Percentiles rank a stretch among this genome's conserved stretches.
Conservation (phyloP, 2,329 filamentous ascomycete species). For the Amesomyces nigricolor region DNA sequence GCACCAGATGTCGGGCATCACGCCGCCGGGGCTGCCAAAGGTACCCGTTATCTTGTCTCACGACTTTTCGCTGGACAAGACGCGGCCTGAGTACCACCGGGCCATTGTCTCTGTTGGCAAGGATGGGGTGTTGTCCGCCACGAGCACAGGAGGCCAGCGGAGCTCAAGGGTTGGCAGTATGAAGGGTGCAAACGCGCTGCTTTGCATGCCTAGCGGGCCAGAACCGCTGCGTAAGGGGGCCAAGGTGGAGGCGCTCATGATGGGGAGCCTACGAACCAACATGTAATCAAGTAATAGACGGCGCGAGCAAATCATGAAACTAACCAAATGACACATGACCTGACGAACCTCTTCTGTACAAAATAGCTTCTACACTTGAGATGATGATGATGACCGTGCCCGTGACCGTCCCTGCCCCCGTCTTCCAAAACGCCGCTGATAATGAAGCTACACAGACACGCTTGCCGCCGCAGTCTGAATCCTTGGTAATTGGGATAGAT, state of each 20-base stretch:
- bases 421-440: conserved; percentile 25
- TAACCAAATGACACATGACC: conserved; percentile 15
- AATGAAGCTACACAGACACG: conserved; percentile 26
- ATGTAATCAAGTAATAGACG: conserved; percentile 11
- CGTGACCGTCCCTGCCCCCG: conserved; percentile 20
- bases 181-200: conserved; percentile 77
- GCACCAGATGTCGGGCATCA: conserved; percentile 67
- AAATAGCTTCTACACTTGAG: conserved; percentile 20
- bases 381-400: conserved; percentile 24
- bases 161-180: conserved; percentile 88
- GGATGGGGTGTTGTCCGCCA: conserved; percentile 66
- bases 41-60: conserved; percentile 68
- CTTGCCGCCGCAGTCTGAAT: conserved; percentile 20
- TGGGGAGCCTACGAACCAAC: conserved; percentile 47
- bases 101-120: conserved; percentile 60
- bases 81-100: conserved; percentile 85
- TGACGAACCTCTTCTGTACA: conserved; percentile 22
- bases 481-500: conserved; percentile 13
- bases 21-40: conserved; percentile 61
- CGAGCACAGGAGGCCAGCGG: conserved; percentile 82
- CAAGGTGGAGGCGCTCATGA: conserved; percentile 71
- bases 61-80: conserved; percentile 67
- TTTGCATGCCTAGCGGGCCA: conserved; percentile 65
- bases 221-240: conserved; percentile 62
- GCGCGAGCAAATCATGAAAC: not conserved